A percentile compares a stretch with the other conserved stretches of the same genome.
Conservation (phyloP, 2,329 filamentous ascomycete genomes). For the Cadophora gregata region DNA sequence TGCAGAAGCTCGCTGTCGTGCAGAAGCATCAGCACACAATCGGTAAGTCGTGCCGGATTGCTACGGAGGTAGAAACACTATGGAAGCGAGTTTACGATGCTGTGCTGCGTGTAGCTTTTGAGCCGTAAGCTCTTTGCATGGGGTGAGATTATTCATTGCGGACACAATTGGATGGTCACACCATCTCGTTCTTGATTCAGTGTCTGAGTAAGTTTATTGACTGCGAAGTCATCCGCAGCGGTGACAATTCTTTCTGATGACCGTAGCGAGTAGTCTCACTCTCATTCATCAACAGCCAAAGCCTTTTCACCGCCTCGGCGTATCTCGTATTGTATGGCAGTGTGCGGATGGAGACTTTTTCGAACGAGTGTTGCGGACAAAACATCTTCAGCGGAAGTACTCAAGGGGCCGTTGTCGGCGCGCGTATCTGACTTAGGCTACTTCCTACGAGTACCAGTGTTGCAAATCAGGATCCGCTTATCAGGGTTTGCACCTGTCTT, state of each 20-base stretch:
- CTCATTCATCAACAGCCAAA: slow-evolving; percentile 24
- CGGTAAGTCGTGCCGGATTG: slow-evolving; percentile 26
- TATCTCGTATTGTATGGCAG: slow-evolving; percentile 6
- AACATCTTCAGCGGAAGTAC: not conserved
- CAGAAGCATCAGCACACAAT: slow-evolving; percentile 23
- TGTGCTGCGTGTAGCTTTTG: not conserved
- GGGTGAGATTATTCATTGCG: not conserved
- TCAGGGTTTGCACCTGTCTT: not conserved
- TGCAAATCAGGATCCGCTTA: slow-evolving; percentile 16
- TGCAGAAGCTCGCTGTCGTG: slow-evolving; percentile 17
- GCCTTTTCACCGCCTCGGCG: slow-evolving; percentile 21
- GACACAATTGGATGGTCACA: not conserved
- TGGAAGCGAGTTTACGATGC: slow-evolving; percentile 17
- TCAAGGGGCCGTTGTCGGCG: slow-evolving; percentile 1
- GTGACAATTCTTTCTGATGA: slow-evolving; percentile 16
- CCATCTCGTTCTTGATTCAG: slow-evolving; percentile 6
- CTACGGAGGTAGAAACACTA: slow-evolving; percentile 19
- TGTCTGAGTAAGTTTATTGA: not conserved
- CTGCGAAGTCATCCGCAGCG: slow-evolving; percentile 20
- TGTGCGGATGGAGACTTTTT: not conserved
- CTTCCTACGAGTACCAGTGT: not conserved
- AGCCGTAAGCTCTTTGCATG: not conserved
- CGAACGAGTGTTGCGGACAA: not conserved
- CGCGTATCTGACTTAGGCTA: not conserved
- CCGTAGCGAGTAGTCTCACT: slow-evolving; percentile 11